Evolutionary conservation across 1,284 basidiomycete genomes (phyloP), one percentile per base, ranked within the genome.

Genomic region (Heimioporus retisporus): DNA sequence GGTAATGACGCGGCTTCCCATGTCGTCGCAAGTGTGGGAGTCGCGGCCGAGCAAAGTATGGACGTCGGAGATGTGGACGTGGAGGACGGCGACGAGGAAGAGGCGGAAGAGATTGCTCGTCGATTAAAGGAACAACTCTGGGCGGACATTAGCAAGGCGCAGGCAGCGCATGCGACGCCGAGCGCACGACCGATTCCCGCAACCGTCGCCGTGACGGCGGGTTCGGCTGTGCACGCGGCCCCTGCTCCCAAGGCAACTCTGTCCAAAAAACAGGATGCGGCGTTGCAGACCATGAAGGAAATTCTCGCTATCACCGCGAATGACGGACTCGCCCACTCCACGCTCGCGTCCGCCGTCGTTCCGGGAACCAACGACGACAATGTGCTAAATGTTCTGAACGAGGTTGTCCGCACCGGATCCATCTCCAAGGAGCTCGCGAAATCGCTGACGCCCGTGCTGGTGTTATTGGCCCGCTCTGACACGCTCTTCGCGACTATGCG

Each of bases 91-190:
- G 79, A 82, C 16, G 82, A 85, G 14, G 83, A 88, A 13, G 89
- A 92, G 66, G 90, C 90, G 11, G 87, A 91, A 70, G 91, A 89
- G 68, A 91, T 93, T 71, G 90, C 90, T 10, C 84, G 88, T 58
- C 82, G 88, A 44, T 79, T 93, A 42, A 88, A 90, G 18, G 90
- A 91, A 69, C 88, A 93, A 66, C 82, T 93, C 14, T 89, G 88
- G 85, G 91, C 90, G 2, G 90, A 92, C 71, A 90, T 93, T 56
- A 88, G 79, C 71, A 90, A 86, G 73, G 88, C 84, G 6, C 89
- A 85, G 69, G 84, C 84, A 16, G 86, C 85, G 54, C 79, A 79
- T 65, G 72, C 71, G 23, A 63, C 40, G n/a, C 69, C 72, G 19
- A 68, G 61, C 48, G 48, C 42, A 8, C 61, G 51, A 48, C 62